Percentiles rank a stretch among this genome's conserved stretches.
These are phyloP conservation scores for Pseudozyma flocculosa DNA, from an alignment of 1,284 basidiomycete genomes.

Conservation along the genomic window DNA sequence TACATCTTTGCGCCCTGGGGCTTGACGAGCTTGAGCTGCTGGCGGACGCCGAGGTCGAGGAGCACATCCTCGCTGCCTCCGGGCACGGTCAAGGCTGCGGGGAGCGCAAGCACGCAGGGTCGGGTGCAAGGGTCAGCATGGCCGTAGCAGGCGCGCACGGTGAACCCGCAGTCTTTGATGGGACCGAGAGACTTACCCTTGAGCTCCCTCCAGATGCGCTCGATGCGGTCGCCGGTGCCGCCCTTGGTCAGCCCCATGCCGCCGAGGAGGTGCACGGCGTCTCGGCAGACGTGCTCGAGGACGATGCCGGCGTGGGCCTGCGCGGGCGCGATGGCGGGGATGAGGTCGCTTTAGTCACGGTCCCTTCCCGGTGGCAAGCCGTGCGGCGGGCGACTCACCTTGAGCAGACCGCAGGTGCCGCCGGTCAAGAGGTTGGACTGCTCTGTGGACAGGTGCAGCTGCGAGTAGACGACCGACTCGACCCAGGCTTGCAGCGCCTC, in stretches of 20 bases:
- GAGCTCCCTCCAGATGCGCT: conserved; percentile 44
- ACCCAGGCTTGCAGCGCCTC: conserved; percentile 48
- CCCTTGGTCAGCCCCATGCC: conserved; percentile 48
- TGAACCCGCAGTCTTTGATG: too few relatives aligned
- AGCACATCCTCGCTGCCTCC: conserved; percentile 46
- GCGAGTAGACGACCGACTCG: conserved; percentile 40
- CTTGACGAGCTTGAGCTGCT: conserved; percentile 42
- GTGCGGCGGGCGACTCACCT: conserved; percentile 9
- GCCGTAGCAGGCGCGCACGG: too few relatives aligned
- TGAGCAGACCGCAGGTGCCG: conserved; percentile 41
- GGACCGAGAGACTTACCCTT: too few relatives aligned
- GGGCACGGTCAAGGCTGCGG: conserved; percentile 27
- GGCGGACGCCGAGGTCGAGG: conserved; percentile 44
- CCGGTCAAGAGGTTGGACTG: conserved; percentile 41
- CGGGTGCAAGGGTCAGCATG: conserved; percentile 1
- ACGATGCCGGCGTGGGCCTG: conserved; percentile 48
- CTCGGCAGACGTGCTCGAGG: conserved; percentile 36
- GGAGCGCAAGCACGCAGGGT: neutral
- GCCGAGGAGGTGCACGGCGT: conserved; percentile 40
- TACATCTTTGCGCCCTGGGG: conserved; percentile 11
- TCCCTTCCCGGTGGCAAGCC: too few relatives aligned
- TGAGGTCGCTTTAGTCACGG: too few relatives aligned
- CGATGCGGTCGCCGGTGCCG: conserved; percentile 46
- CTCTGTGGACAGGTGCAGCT: conserved; percentile 26
- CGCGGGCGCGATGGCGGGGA: too few relatives aligned